Base-by-base conservation (phyloP, 768 basidiomycete genomes). In the Wakefieldia striispora region DNA sequence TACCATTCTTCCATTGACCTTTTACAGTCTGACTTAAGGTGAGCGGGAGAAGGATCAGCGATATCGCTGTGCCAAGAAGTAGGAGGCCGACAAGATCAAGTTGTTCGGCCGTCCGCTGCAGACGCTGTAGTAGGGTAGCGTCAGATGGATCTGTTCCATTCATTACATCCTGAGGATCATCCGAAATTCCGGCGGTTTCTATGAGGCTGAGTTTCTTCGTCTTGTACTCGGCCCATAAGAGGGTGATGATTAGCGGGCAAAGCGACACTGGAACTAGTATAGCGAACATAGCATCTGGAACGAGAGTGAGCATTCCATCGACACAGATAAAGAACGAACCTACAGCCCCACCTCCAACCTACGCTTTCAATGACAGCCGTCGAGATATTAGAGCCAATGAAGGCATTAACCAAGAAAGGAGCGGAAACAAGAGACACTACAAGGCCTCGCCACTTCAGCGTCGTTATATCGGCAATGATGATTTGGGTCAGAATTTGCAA, bases 311-410 rank as follows among this genome's bases (percentile, higher is more conserved):
- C 49, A 23, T 37, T 21, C 20, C 33, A 21, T 39, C 40, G 12
- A 26, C 3, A 5, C 29, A 21, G 19, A 19, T 20, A 14, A 23
- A 4, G 49, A 29, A 36, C 37, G 42, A 51, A 77, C 81, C 40
- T 59, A 81, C 81, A 86, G 27, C 84, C 84, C 84, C 84, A 85
- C 63, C 84, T 66, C 84, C 84, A 86, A 7, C 79, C 78, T 36
- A 76, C 47, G 31, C 78, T 68, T 51, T 68, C 68, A 20, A 76
- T 57, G 24, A 77, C 63, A 19, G 56, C 50, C 7, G 79, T 60
- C n/a, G 80, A 72, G 41, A 86, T 75, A 57, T 81, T 82, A n/a
- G 79, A 70, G n/a, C 82, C 82, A 49, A 85, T 70, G 59, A 83
- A 84, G 3, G 73, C 80, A 61, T 86, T 85, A 63, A 86, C 70